Conservation (phyloP, 768 basidiomycete genomes). For the Hygrocybe punicea region DNA sequence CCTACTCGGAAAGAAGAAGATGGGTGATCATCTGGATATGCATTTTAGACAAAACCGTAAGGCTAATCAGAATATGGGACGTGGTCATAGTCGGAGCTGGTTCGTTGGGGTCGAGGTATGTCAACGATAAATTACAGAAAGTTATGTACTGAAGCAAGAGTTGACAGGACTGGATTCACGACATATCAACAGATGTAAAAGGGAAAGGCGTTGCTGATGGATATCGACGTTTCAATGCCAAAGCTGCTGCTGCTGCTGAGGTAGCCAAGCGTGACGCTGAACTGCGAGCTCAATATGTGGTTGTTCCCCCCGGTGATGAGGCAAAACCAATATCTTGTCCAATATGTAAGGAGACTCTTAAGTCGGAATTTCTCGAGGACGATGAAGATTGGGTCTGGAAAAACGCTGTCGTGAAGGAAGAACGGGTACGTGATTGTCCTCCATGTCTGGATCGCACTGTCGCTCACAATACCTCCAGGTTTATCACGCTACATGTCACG, state of each 20-base stretch:
- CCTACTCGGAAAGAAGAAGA: slow-evolving; percentile 61
- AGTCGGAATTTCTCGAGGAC: slow-evolving; percentile 89
- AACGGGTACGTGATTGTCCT: slow-evolving; percentile 54
- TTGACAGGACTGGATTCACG: slow-evolving; percentile 85
- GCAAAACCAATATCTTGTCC: slow-evolving; percentile 83
- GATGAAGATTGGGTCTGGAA: slow-evolving; percentile 99
- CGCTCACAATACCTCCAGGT: slow-evolving; percentile 48
- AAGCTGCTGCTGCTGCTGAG: slow-evolving; percentile 59
- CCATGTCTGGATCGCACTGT: not conserved
- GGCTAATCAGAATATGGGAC: slow-evolving; percentile 68
- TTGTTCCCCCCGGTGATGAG: slow-evolving; percentile 87
- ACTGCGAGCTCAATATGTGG: slow-evolving; percentile 72
- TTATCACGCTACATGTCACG: slow-evolving; percentile 92
- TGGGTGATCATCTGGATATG: slow-evolving; percentile 92
- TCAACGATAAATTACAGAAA: slow-evolving; percentile 10
- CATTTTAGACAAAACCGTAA: slow-evolving; percentile 93
- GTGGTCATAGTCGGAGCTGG: slow-evolving; percentile 90
- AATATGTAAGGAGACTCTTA: slow-evolving; percentile 91
- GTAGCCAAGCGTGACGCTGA: slow-evolving; percentile 72
- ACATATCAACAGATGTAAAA: slow-evolving; percentile 55
- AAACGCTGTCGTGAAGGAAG: slow-evolving; percentile 83
- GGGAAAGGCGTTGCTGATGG: slow-evolving; percentile 66
- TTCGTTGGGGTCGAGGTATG: slow-evolving; percentile 78
- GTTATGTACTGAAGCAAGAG: slow-evolving; percentile 7
- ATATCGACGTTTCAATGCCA: slow-evolving; percentile 48